phyloP scores from a whole-genome alignment of 345 rosid species.

The Eucalyptus melliodora region DNA sequence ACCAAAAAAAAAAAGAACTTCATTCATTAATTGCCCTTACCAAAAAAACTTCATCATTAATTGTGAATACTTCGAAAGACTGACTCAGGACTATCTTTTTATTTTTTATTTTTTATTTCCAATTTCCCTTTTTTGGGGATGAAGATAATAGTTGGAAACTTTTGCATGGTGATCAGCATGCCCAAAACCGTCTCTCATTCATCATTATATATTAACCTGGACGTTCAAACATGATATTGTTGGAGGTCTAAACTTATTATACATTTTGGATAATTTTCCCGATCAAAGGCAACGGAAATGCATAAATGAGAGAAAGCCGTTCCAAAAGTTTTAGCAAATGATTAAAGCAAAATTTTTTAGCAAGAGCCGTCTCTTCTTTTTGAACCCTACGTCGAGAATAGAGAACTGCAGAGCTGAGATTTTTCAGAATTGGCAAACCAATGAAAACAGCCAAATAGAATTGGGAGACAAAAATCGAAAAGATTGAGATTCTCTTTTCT shows the following conservation, averaged over 20 bases:
- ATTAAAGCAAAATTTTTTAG: background rate
- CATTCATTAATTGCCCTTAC: background rate
- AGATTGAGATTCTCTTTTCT: background rate
- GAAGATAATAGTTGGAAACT: background rate
- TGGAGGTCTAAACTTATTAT: background rate
- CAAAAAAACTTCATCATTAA: background rate
- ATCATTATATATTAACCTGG: background rate
- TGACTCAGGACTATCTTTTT: background rate
- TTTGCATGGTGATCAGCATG: background rate
- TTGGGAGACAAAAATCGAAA: background rate
- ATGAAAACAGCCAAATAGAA: background rate
- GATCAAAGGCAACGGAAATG: background rate
- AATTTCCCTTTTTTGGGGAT: background rate
- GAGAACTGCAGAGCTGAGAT: background rate
- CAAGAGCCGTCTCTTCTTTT: background rate
- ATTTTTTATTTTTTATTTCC: background rate
- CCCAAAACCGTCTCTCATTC: background rate
- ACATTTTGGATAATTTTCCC: no score
- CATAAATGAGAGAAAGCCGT: background rate
- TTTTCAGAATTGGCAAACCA: background rate
- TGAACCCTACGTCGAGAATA: background rate
- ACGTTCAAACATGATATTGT: background rate
- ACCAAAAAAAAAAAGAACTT: background rate
- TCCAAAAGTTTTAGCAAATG: background rate
- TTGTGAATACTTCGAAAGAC: background rate